These are phyloP conservation scores for Rhynchosporium secalis DNA, from an alignment of 2,329 filamentous ascomycete genomes.

Conservation along the genomic window DNA sequence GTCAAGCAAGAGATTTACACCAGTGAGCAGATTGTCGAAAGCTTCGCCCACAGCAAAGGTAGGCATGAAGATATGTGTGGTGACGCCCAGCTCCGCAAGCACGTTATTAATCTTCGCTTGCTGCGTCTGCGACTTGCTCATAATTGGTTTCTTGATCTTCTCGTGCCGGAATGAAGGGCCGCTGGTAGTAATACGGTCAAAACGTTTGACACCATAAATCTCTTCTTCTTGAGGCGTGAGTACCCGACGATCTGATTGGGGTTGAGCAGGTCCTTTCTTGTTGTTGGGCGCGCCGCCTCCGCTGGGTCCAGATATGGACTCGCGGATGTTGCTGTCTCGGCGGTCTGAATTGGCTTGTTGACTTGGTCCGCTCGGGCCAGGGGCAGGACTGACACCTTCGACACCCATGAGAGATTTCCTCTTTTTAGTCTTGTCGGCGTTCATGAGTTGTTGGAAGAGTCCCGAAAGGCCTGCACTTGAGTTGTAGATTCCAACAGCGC, in stretches of 20 bases:
- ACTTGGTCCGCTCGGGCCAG: constrained; percentile 38
- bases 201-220: constrained; percentile 80
- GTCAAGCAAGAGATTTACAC: constrained; percentile 69
- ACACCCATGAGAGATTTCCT: constrained; percentile 68
- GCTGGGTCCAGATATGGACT: constrained; percentile 38
- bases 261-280: constrained; percentile 39
- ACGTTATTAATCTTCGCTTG: constrained; percentile 73
- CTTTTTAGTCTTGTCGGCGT: constrained; percentile 86
- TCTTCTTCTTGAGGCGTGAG: constrained; percentile 74
- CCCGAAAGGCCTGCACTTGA: constrained; percentile 77
- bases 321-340: constrained; percentile 40
- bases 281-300: constrained; percentile 37
- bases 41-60: constrained; percentile 69
- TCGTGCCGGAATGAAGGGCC: constrained; percentile 91
- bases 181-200: constrained; percentile 74
- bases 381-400: constrained; percentile 52
- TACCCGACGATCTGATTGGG: constrained; percentile 60
- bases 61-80: constrained; percentile 69
- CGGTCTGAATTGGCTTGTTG: constrained; percentile 42
- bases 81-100: constrained; percentile 70
- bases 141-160: constrained; percentile 74
- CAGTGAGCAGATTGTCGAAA: constrained; percentile 69
- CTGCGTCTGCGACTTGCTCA: constrained; percentile 74
- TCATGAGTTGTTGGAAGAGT: constrained; percentile 79
- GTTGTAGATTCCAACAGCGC: constrained; percentile 74